Percentiles rank a stretch among this genome's conserved stretches.
Conservation (phyloP, 352 stramenopile species). For the Nothophytophthora sp. region DNA sequence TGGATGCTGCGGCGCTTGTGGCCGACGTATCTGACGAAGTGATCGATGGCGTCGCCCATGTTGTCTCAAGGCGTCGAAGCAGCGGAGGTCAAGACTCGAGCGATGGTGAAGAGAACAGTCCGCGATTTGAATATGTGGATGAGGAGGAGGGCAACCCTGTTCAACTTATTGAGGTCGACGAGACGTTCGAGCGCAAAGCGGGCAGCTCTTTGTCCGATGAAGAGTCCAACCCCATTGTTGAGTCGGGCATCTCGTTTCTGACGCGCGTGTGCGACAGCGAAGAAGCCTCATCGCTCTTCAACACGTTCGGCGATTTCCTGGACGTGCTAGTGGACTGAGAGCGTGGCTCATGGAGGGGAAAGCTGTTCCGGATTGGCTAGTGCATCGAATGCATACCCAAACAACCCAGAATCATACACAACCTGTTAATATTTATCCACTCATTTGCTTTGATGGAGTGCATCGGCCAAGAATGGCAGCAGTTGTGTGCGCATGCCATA, state of each 20-base stretch:
- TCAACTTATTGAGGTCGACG: constrained; percentile 4
- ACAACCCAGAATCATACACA: too few relatives aligned
- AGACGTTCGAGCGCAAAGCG: constrained; percentile 17
- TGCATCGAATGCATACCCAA: too few relatives aligned
- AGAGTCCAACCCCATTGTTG: constrained; percentile 33
- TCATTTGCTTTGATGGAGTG: too few relatives aligned
- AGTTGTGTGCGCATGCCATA: too few relatives aligned
- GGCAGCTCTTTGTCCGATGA: constrained; percentile 11
- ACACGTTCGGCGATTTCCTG: constrained; percentile 71
- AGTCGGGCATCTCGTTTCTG: constrained; percentile 55
- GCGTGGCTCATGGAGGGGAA: not conserved
- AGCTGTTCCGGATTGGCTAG: too few relatives aligned
- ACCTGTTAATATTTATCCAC: too few relatives aligned
- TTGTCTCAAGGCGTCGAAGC: constrained; percentile 10
- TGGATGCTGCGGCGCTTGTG: constrained; percentile 54
- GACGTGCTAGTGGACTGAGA: constrained; percentile 62
- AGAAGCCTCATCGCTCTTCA: constrained; percentile 62
- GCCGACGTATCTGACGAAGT: constrained; percentile 68
- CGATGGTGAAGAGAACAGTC: constrained; percentile 8
- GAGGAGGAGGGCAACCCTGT: constrained; percentile 14
- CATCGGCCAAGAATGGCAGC: too few relatives aligned
- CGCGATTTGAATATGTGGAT: constrained; percentile 42
- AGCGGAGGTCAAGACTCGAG: constrained; percentile 1
- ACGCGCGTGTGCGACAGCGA: constrained; percentile 59
- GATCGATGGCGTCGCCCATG: constrained; percentile 28